A percentile compares a stretch with the other conserved stretches of the same genome.
Conservation (phyloP, 495 filamentous ascomycete genomes). For the Trichoderma asperelloides region DNA sequence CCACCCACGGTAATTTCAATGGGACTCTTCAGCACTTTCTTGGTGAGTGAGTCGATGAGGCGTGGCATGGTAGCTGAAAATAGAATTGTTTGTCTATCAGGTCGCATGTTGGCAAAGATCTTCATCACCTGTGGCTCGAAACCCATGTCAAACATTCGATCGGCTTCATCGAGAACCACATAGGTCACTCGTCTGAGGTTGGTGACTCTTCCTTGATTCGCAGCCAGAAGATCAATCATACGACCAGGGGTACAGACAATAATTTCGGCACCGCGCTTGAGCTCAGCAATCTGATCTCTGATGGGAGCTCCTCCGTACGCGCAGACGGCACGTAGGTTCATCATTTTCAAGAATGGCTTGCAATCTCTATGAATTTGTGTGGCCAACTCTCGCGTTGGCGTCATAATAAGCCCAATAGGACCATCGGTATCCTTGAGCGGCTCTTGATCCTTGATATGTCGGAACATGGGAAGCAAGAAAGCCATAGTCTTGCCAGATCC, state of each 20-base stretch:
- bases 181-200: slow-evolving; percentile 86
- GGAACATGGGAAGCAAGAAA: slow-evolving; percentile 90
- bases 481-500: slow-evolving; percentile 98
- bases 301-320: slow-evolving; percentile 94
- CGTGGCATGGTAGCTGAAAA: slow-evolving; percentile 97
- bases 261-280: slow-evolving; percentile 93
- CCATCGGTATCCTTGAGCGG: slow-evolving; percentile 79
- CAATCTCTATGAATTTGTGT: slow-evolving; percentile 92
- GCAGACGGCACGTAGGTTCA: slow-evolving; percentile 85
- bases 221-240: slow-evolving; percentile 88
- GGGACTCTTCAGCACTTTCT: slow-evolving; percentile 76
- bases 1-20: slow-evolving; percentile 92
- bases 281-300: slow-evolving; percentile 92
- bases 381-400: slow-evolving; percentile 89
- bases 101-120: slow-evolving; percentile 81
- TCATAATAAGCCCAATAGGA: slow-evolving; percentile 80
- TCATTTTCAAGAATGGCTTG: slow-evolving; percentile 83
- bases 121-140: slow-evolving; percentile 98
- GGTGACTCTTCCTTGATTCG: slow-evolving; percentile 86
- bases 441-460: slow-evolving; percentile 91
- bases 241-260: slow-evolving; percentile 94
- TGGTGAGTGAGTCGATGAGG: slow-evolving; percentile 83
- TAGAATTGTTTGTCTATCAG: slow-evolving; percentile 84
- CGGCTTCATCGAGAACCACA: slow-evolving; percentile 91
- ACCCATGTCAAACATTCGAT: slow-evolving; percentile 99